These are phyloP conservation scores for Entomortierella beljakovae DNA, from an alignment of 192 early-diverging fungal genomes.

Conservation along the genomic window DNA sequence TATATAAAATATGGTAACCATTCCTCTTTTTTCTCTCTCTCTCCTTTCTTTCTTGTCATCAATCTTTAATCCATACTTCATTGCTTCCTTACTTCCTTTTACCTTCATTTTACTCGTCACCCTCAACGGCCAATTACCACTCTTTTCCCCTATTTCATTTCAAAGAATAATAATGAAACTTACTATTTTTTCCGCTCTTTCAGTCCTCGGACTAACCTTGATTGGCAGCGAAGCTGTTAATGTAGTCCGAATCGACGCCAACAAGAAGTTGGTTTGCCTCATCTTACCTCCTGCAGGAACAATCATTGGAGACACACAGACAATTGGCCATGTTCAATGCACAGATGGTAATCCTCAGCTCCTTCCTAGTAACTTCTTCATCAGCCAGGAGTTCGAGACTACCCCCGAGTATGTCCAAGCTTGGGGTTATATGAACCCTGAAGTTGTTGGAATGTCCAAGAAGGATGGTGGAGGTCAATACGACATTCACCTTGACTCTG, in stretches of 20 bases:
- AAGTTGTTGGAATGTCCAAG: slow-evolving; percentile 29
- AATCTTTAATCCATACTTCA: no score
- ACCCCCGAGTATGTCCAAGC: slow-evolving; percentile 55
- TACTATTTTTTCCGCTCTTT: slow-evolving; percentile 17
- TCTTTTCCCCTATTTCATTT: no score
- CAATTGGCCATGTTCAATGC: slow-evolving; percentile 22
- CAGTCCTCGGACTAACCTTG: slow-evolving; percentile 7
- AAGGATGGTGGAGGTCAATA: slow-evolving; percentile 62
- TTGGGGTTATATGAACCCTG: slow-evolving; percentile 55
- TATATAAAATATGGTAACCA: no score
- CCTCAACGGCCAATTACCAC: no score
- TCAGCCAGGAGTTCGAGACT: slow-evolving; percentile 39
- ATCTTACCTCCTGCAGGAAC: slow-evolving; percentile 21
- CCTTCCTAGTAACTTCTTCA: slow-evolving; percentile 50
- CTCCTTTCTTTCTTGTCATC: no score
- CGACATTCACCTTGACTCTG: slow-evolving; percentile 52
- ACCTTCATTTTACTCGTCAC: no score
- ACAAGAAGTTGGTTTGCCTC: slow-evolving; percentile 11
- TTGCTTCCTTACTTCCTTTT: no score
- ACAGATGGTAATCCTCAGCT: slow-evolving; percentile 39
- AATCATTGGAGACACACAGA: slow-evolving; percentile 22
- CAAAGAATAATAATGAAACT: slow-evolving; percentile 19
- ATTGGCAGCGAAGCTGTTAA: slow-evolving; percentile 6
- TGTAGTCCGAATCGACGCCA: slow-evolving; percentile 15
- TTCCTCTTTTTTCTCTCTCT: not conserved